phyloP scores from a whole-genome alignment of 225 moss, liverwort and hornwort genomes.

The Thuidium tamariscinum region DNA sequence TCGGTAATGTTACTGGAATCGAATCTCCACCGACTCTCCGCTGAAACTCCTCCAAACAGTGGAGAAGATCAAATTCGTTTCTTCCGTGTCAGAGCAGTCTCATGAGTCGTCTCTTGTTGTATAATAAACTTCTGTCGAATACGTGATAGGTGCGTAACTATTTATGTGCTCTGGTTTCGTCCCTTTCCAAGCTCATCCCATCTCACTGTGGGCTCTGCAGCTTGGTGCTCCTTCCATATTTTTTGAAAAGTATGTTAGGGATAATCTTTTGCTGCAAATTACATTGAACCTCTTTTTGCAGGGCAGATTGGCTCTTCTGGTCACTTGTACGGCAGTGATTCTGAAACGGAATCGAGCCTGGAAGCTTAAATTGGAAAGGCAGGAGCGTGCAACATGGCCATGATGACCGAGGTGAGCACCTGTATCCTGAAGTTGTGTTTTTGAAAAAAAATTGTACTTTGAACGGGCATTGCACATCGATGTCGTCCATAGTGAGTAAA shows the following conservation, averaged over 20 bases:
- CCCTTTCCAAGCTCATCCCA: not conserved
- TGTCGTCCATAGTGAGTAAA: not conserved
- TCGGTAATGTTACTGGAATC: not conserved
- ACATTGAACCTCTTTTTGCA: not conserved
- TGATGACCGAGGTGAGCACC: slow-evolving; percentile 22
- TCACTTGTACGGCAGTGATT: not conserved
- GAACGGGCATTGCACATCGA: not conserved
- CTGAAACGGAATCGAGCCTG: not conserved
- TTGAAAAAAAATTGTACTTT: not conserved
- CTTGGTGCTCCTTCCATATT: not conserved
- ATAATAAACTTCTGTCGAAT: not conserved
- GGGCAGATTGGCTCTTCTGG: not conserved
- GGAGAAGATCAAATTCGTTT: not conserved
- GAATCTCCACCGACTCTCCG: not conserved
- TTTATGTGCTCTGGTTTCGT: not conserved
- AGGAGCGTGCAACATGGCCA: not conserved
- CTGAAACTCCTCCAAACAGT: not conserved
- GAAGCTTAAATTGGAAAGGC: not conserved
- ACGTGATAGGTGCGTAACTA: not conserved
- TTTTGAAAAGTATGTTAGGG: not conserved
- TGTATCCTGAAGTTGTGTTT: not conserved
- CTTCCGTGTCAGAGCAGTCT: not conserved
- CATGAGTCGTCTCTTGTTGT: not conserved
- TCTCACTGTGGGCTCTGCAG: not conserved
- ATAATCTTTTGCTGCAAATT: not conserved